Conservation (phyloP, 176 grass and related monocot species). For the Oryza nivara region DNA sequence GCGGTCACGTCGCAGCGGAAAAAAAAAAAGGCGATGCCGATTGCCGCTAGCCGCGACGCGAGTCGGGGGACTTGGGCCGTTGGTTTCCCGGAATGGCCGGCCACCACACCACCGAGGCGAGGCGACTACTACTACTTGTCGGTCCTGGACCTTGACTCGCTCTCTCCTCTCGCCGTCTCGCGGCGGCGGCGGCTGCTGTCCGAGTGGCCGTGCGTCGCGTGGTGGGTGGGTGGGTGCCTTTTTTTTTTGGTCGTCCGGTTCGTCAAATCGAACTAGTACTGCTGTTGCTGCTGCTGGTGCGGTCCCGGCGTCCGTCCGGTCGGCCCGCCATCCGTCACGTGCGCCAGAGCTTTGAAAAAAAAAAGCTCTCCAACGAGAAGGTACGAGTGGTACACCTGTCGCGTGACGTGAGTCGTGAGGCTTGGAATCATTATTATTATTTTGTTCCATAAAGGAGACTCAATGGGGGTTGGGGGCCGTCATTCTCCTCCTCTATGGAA, state of each 20-base stretch:
- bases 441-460: neutral
- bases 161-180: neutral
- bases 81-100: conserved; percentile 15
- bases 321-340: too few relatives aligned
- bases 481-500: too few relatives aligned
- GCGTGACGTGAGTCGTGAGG: neutral
- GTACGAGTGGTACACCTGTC: neutral
- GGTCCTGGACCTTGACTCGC: conserved; percentile 36
- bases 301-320: too few relatives aligned
- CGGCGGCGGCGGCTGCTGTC: too few relatives aligned
- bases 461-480: too few relatives aligned
- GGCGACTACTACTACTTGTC: neutral
- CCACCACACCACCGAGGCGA: conserved; percentile 19
- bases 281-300: too few relatives aligned
- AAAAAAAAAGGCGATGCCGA: too few relatives aligned
- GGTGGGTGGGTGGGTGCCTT: neutral
- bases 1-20: conserved; percentile 18
- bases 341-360: too few relatives aligned
- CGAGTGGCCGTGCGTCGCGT: neutral
- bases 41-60: too few relatives aligned
- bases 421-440: too few relatives aligned
- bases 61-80: conserved; percentile 13
- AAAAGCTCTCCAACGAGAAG: neutral
- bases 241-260: neutral
- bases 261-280: neutral